Base-by-base conservation (phyloP, 495 filamentous ascomycete species). In the Pseudoneurospora amorphoporcata region DNA sequence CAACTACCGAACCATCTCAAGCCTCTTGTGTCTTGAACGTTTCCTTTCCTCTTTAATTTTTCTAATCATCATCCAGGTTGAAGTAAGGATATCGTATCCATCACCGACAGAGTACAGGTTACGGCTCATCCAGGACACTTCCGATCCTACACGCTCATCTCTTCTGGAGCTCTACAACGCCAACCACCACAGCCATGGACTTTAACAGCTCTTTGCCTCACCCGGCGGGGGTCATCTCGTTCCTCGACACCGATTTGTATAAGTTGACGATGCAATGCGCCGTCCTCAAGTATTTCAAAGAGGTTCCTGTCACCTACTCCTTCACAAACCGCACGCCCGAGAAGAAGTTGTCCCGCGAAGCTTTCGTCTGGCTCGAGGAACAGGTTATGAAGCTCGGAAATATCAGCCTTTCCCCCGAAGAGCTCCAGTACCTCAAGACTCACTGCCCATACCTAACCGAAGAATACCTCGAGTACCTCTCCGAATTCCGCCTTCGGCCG, bases 211-310 rank as follows among this genome's bases (percentile, higher is more conserved):
- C 85, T 23, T 85, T 84, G 61, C 86, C 85, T 68, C 87, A 84
- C 71, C 86, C 86, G 23, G 86, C 87, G 77, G 94, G 94, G 43
- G 89, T 98, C 77, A 91, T 88, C 81, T 98, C 95, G 73, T 90
- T 99, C 73, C 88, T 99, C 45, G 95, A 99, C 79, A 99, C 95
- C 2, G 95, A 99, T 84, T 85, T 99, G 53, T 99, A 99, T 87
- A 99, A 99, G 82, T 82, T 99, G 78, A 99, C 95, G 10, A 99
- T 99, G 95, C 95, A 99, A 65, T 97, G 92, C 79, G 95, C 94
- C 47, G 89, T 98, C 74, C 86, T 97, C 69, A 94, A 93, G 78
- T 94, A 92, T 82, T 98, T 96, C 79, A 89, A 91, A 17, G 87
- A 95, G 76, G 90, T 94, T 70, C 83, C 91, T 43, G 95, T 98